Evolutionary conservation across 257 asterid species (phyloP).

Genomic region (Avicennia marina): DNA sequence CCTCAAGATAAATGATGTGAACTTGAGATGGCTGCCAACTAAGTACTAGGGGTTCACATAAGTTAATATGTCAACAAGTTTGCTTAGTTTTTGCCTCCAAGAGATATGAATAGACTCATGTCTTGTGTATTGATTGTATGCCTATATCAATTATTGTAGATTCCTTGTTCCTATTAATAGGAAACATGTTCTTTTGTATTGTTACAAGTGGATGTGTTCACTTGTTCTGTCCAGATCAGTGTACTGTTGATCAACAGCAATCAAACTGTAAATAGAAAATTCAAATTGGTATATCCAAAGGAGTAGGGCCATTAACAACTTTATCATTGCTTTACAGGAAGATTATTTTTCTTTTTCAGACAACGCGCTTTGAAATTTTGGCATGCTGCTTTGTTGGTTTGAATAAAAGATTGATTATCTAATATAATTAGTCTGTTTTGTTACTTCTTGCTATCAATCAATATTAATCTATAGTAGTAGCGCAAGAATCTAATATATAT

Average conservation of each 20-base stretch:
- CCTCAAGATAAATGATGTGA: background rate
- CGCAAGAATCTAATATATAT: too few species aligned
- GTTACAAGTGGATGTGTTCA: constrained; percentile 8
- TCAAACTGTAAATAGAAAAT: background rate
- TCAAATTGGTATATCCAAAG: background rate
- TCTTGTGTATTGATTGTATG: constrained; percentile 3
- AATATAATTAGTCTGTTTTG: too few species aligned
- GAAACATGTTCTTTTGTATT: background rate
- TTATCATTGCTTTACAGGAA: background rate
- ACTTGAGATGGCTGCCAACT: constrained; percentile 4
- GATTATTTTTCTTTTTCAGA: background rate
- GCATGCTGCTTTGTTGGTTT: too few species aligned
- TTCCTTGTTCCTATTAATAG: background rate
- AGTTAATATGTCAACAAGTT: constrained; percentile 15
- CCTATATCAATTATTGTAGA: background rate
- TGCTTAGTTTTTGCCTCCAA: background rate
- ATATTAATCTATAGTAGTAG: too few species aligned
- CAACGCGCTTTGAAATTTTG: too few species aligned
- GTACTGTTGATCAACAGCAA: constrained; percentile 8
- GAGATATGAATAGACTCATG: constrained; percentile 5
- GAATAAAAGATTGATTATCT: too few species aligned
- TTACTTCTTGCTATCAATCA: too few species aligned
- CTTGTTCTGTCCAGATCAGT: constrained; percentile 2
- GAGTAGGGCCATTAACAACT: constrained; percentile 10
- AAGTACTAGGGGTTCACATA: constrained; percentile 8